Percentiles rank a stretch among this genome's conserved stretches.
Conservation (phyloP, 345 rosid species). For the Melaleuca alternifolia region DNA sequence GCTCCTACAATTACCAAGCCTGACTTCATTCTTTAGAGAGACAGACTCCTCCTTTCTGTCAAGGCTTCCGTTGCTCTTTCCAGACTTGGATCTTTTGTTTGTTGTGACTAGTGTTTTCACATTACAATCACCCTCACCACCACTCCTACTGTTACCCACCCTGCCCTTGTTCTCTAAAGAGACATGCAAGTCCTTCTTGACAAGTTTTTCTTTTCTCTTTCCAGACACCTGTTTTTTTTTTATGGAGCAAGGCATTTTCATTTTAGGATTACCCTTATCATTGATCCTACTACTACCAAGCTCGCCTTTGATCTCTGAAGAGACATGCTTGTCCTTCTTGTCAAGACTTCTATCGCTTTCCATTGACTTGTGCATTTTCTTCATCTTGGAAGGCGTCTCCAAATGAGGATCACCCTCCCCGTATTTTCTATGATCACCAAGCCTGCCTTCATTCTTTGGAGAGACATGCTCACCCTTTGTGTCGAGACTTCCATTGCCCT, state of each 20-base stretch:
- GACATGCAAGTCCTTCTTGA: constrained; percentile 17
- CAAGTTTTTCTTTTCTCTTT: constrained; percentile 3
- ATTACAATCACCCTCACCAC: neutral
- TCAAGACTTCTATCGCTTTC: constrained; percentile 14
- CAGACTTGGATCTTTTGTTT: neutral
- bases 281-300: constrained; percentile 4
- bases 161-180: constrained; percentile 20
- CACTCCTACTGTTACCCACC: constrained; percentile 5
- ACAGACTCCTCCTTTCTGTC: constrained; percentile 23
- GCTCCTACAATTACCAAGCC: constrained; percentile 10
- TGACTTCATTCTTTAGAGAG: constrained; percentile 17
- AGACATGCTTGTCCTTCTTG: constrained; percentile 17
- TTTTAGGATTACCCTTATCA: neutral
- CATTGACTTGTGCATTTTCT: neutral
- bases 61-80: neutral
- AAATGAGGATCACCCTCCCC: constrained; percentile 13
- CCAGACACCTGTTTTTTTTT: neutral
- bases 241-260: neutral
- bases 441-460: constrained; percentile 18
- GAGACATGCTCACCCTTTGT: constrained; percentile 17
- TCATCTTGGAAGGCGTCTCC: no score
- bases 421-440: constrained; percentile 14
- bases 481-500: constrained; percentile 10
- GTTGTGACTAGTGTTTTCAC: neutral
- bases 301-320: constrained; percentile 20